Base-by-base conservation (phyloP, 768 basidiomycete species). In the Albatrellus ellisii region DNA sequence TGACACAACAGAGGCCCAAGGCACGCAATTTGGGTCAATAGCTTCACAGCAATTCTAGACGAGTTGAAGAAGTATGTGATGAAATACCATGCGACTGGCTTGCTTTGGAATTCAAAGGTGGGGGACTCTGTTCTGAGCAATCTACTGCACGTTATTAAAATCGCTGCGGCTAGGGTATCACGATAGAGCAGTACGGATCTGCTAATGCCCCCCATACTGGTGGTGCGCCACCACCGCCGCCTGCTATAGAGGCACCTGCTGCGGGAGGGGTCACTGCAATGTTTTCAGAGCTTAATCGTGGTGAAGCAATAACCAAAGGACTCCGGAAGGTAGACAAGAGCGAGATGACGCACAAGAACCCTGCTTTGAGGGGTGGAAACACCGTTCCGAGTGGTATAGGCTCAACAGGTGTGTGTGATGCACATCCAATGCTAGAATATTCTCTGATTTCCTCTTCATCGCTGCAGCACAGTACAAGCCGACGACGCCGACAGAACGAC, bases 341-440 rank as follows among this genome's bases (percentile, higher is more conserved):
- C 48, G 83, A 97, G 59, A 92, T 94, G 91, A 97, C 91, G 3
- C 95, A 99, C 68, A 98, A 99, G 70, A 98, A 99, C 54, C 94
- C 95, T 0, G 72, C 77, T 8, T 62, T 99, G 27, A 66, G 95
- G 24, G 74, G 67, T 12, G 48, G 64, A 11, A 60, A 64, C 26
- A 60, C 62, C 18, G 86, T 67, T 52, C 77, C 68, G 55, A 68
- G 58, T 52, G 60, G 43, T 14, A 37, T 45, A 14, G 43, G 52
- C 11, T 24, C 55, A 3, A 24, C 54, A n/a, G n/a, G n/a, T n/a
- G n/a, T n/a, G n/a, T n/a, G n/a, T n/a, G n/a, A n/a, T n/a, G n/a
- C n/a, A n/a, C n/a, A n/a, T n/a, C n/a, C n/a, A n/a, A n/a, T n/a
- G n/a, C n/a, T n/a, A n/a, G n/a, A n/a, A n/a, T n/a, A n/a, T n/a